Evolutionary conservation across 1,284 basidiomycete genomes (phyloP).

Genomic region (Cutaneotrichosporon sp.): DNA sequence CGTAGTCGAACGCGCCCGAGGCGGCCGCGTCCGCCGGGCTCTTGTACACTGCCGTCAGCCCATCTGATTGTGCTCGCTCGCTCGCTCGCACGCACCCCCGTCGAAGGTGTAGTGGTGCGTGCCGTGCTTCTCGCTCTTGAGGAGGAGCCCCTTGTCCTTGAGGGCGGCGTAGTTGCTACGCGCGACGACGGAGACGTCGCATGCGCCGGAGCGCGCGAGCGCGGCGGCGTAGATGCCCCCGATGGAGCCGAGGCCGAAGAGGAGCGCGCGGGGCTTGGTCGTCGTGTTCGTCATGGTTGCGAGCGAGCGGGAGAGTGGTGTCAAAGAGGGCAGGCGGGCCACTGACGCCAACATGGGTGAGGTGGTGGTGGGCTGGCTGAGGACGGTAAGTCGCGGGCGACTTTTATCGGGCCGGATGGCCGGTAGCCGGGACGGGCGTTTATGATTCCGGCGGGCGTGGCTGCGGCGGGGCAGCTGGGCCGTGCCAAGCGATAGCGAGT

Average conservation of each 20-base stretch:
- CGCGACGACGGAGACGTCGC: slow-evolving; percentile 55
- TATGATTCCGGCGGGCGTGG: neutral
- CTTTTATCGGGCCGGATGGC: too few species aligned
- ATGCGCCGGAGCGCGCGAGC: slow-evolving; percentile 48
- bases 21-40: slow-evolving; percentile 47
- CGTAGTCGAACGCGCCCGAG: slow-evolving; percentile 45
- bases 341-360: too few species aligned
- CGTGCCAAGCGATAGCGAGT: too few species aligned
- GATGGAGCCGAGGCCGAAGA: slow-evolving; percentile 54
- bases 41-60: slow-evolving; percentile 39
- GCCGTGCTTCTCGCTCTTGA: slow-evolving; percentile 49
- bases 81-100: slow-evolving; percentile 43
- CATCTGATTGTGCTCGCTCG: neutral
- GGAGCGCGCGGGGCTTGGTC: slow-evolving; percentile 33
- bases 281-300: slow-evolving; percentile 12
- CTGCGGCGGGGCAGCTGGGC: too few species aligned
- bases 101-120: slow-evolving; percentile 46
- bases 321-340: neutral
- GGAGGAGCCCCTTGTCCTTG: slow-evolving; percentile 45
- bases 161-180: slow-evolving; percentile 55
- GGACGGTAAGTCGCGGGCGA: neutral
- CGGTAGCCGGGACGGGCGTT: neutral
- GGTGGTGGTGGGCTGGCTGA: neutral
- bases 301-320: neutral
- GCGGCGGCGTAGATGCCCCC: slow-evolving; percentile 58